Percentiles rank a stretch among this genome's conserved stretches.
phyloP scores from a whole-genome alignment of 1,284 basidiomycete genomes.

The Rhodotorula sp. region DNA sequence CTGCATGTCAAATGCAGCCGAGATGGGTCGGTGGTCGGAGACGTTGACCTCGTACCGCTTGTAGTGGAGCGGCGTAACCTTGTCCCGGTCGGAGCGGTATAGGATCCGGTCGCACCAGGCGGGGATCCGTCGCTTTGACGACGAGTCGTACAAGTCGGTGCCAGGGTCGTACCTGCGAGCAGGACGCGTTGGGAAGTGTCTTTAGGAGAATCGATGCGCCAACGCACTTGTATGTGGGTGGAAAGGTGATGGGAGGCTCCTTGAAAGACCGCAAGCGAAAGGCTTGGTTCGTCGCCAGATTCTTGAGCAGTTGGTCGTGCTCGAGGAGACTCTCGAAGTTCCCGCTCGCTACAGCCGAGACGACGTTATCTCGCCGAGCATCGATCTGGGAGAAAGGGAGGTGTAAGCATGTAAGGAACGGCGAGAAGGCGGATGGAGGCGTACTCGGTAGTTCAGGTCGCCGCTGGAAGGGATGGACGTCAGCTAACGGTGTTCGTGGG shows the following conservation, averaged over 20 bases:
- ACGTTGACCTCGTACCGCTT: slow-evolving; percentile 76
- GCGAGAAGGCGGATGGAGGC: background rate
- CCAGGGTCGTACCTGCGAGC: slow-evolving; percentile 59
- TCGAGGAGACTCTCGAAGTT: slow-evolving; percentile 61
- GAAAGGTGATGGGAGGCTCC: slow-evolving; percentile 77
- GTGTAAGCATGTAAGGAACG: background rate
- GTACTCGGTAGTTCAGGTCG: slow-evolving; percentile 78
- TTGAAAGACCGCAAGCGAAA: slow-evolving; percentile 81
- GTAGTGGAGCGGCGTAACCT: slow-evolving; percentile 49
- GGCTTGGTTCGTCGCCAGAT: slow-evolving; percentile 81
- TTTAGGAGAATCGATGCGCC: slow-evolving; percentile 78
- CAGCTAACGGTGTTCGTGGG: background rate
- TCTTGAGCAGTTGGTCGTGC: slow-evolving; percentile 86
- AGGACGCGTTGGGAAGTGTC: slow-evolving; percentile 63
- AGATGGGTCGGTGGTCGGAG: slow-evolving; percentile 78
- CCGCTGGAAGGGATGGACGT: slow-evolving; percentile 52
- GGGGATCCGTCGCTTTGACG: slow-evolving; percentile 92
- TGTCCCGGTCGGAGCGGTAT: slow-evolving; percentile 50
- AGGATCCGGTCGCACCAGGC: slow-evolving; percentile 98
- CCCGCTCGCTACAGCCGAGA: slow-evolving; percentile 59
- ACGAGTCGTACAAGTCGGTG: slow-evolving; percentile 84
- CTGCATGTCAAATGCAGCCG: slow-evolving; percentile 61
- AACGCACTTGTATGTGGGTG: slow-evolving; percentile 88
- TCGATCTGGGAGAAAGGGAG: slow-evolving; percentile 60
- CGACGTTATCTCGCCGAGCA: slow-evolving; percentile 74